Base-by-base conservation (phyloP, 768 basidiomycete species). In the Termitomyces sp. region DNA sequence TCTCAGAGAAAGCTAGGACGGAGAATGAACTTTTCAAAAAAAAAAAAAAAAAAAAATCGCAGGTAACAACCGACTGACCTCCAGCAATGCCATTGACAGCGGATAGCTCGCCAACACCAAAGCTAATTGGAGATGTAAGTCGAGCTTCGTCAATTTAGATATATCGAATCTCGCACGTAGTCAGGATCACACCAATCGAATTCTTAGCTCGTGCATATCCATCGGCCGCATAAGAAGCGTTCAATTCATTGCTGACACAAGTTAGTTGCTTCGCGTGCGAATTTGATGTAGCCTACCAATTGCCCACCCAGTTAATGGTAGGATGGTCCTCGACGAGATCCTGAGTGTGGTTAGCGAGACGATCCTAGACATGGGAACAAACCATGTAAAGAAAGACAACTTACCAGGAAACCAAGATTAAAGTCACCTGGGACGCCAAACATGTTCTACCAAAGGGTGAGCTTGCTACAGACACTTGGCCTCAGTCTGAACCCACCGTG, bases 41-140 rank as follows among this genome's bases (percentile, higher is more conserved):
- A n/a, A n/a, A n/a, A n/a, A n/a, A n/a, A n/a, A n/a, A n/a, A n/a
- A n/a, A 17, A 5, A 17, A n/a, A 8, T 38, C 17, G 37, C 11
- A 6, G 7, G 35, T 12, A 38, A 23, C 10, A 2, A 34, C 23
- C 17, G 48, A 29, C 10, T 51, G 27, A 19, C 87, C 83, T 63
- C 88, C 88, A 23, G 89, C 91, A 59, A 95, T 83, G 41, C 90
- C 90, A 63, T 92, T 92, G 35, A 89, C 85, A 4, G 94, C 93
- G 40, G 87, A 90, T 43, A 96, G 73, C 69, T 97, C 95, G 16
- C 95, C 95, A n/a, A 97, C 95, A 54, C 95, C 95, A 62, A 95
- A 96, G 2, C 87, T 89, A 53, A 5, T 19, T 1, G 19, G 29
- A 31, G 8, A 43, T 32, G 19, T 31, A 2, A 29, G 35, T 17